Evolutionary conservation across 805 yeast genomes (phyloP).

Genomic region (Trichomonascus vanleenenianus): DNA sequence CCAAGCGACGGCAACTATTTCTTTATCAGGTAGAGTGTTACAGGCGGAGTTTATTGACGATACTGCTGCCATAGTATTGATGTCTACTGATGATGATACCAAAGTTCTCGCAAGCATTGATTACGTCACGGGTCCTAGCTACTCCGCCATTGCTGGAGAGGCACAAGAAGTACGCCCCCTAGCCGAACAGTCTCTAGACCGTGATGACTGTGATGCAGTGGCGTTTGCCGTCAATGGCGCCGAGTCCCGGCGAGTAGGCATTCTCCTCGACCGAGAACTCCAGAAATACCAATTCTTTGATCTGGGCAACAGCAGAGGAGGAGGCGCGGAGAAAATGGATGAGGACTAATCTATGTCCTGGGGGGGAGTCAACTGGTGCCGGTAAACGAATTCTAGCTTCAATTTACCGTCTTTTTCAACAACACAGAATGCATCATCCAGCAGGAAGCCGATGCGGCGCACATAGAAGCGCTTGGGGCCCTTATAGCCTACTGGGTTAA

Average conservation of each 20-base stretch:
- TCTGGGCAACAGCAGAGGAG: no score
- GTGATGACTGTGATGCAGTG: slow-evolving; percentile 7
- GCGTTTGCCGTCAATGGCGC: slow-evolving; percentile 11
- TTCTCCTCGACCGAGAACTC: slow-evolving; percentile 7
- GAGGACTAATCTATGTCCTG: slow-evolving; percentile 1
- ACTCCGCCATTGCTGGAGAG: neutral
- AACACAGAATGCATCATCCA: slow-evolving; percentile 2
- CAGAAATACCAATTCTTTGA: slow-evolving; percentile 12
- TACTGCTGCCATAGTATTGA: slow-evolving; percentile 5
- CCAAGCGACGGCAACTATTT: neutral
- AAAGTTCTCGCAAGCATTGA: no score
- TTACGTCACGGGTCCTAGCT: no score
- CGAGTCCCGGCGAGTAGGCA: slow-evolving; percentile 10
- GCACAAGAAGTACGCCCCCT: neutral
- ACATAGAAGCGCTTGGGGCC: no score
- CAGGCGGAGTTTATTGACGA: slow-evolving; percentile 13
- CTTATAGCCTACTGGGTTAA: slow-evolving; percentile 1
- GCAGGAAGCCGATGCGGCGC: no score
- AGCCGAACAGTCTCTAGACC: neutral
- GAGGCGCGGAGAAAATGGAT: neutral
- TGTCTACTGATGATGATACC: neutral
- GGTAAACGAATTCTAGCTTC: slow-evolving; percentile 2
- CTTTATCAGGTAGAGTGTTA: neutral
- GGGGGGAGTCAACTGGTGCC: neutral
- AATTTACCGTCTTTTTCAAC: slow-evolving; percentile 6